Conservation (phyloP, 768 basidiomycete species). For the Termitomyces sp. region DNA sequence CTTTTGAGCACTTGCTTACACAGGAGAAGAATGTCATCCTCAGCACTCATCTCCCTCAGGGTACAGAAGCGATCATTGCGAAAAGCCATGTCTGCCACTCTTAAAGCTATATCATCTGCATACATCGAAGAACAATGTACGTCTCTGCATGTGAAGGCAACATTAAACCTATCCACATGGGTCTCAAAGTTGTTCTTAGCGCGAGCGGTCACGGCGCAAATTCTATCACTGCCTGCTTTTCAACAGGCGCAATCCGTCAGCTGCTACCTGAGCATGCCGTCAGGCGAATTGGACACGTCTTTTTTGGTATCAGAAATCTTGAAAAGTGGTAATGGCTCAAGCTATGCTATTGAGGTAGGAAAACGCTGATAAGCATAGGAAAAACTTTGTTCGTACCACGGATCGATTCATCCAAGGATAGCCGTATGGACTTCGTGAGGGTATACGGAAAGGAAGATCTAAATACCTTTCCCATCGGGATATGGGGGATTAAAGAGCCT, state of each 20-base stretch:
- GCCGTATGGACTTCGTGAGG: constrained; percentile 61
- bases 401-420: constrained; percentile 34
- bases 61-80: constrained; percentile 53
- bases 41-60: constrained; percentile 20
- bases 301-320: constrained; percentile 46
- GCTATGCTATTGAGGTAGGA: not conserved
- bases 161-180: not conserved
- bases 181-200: constrained; percentile 26
- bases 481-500: constrained; percentile 79
- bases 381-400: constrained; percentile 70
- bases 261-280: constrained; percentile 80
- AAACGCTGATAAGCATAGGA: constrained; percentile 28
- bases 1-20: not conserved
- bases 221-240: constrained; percentile 50
- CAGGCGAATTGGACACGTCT: constrained; percentile 60
- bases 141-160: not conserved
- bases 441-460: constrained; percentile 58
- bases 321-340: constrained; percentile 36
- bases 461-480: constrained; percentile 45
- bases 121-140: constrained; percentile 60
- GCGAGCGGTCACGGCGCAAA: constrained; percentile 35
- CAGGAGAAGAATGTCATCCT: not conserved
- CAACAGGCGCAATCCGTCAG: constrained; percentile 43
- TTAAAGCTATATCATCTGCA: constrained; percentile 36
- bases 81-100: constrained; percentile 36